These are phyloP conservation scores for Dipteronia dyeriana DNA, from an alignment of 345 rosid species.

Conservation along the genomic window DNA sequence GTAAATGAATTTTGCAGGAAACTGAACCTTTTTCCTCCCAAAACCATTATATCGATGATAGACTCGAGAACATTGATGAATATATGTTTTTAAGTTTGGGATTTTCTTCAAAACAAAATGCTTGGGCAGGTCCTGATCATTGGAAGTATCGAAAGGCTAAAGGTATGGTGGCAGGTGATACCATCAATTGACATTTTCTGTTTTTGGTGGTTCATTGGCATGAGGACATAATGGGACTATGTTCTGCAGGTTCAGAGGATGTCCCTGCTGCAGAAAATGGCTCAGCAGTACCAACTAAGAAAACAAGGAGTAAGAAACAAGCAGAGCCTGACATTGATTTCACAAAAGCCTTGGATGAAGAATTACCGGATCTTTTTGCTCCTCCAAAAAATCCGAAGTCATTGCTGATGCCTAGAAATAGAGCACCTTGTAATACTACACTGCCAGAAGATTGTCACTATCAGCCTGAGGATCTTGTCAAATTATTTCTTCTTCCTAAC, in stretches of 20 bases:
- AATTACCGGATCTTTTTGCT: constrained; percentile 58
- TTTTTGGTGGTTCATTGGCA: not conserved
- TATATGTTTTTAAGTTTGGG: constrained; percentile 73
- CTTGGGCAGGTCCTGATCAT: constrained; percentile 99
- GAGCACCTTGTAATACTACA: constrained; percentile 57
- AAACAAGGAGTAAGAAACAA: constrained; percentile 62
- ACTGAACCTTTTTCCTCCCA: constrained; percentile 45
- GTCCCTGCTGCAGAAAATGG: constrained; percentile 46
- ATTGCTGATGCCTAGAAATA: constrained; percentile 70
- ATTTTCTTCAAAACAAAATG: constrained; percentile 68
- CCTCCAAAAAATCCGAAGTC: constrained; percentile 86
- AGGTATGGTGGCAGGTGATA: constrained; percentile 43
- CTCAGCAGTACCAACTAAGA: constrained; percentile 52
- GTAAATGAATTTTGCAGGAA: constrained; percentile 45
- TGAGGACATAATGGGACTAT: constrained; percentile 17
- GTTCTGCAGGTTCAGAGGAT: constrained; percentile 50
- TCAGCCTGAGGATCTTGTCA: constrained; percentile 89
- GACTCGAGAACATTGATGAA: constrained; percentile 60
- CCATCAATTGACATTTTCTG: not conserved
- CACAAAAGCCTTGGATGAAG: constrained; percentile 70
- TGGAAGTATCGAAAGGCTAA: constrained; percentile 85
- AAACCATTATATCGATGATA: constrained; percentile 49
- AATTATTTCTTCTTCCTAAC: constrained; percentile 83
- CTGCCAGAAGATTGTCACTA: constrained; percentile 99
- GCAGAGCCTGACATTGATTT: constrained; percentile 72